These are phyloP conservation scores for Epichloe hybrida DNA, from an alignment of 2,329 filamentous ascomycete genomes.

Conservation along the genomic window DNA sequence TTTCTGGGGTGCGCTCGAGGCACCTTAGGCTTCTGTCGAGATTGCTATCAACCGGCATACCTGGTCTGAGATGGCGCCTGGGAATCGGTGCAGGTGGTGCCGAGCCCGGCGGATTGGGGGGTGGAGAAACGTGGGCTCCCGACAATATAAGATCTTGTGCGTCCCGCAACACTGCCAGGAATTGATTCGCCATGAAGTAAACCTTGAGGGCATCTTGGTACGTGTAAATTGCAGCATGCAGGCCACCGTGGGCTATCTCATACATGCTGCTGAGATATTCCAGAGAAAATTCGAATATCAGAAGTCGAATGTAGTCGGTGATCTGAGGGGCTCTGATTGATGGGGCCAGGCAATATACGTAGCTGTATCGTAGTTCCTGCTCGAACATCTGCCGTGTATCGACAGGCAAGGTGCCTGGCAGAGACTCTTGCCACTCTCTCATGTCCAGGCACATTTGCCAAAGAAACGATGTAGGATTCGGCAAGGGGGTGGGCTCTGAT, in stretches of 20 bases:
- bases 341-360: conserved; percentile 77
- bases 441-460: conserved; percentile 66
- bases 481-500: conserved; percentile 55
- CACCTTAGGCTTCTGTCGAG: conserved; percentile 42
- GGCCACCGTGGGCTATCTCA: conserved; percentile 46
- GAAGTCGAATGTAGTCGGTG: conserved; percentile 59
- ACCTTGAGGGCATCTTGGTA: conserved; percentile 80
- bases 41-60: conserved; percentile 31
- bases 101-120: conserved; percentile 31
- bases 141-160: conserved; percentile 43
- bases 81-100: conserved; percentile 41
- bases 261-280: conserved; percentile 68
- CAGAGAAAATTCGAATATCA: conserved; percentile 78
- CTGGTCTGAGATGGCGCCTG: conserved; percentile 22
- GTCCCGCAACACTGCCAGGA: conserved; percentile 46
- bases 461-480: conserved; percentile 56
- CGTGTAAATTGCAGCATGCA: conserved; percentile 57
- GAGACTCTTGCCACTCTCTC: conserved; percentile 67
- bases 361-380: conserved; percentile 80
- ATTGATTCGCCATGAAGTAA: conserved; percentile 58
- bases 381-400: conserved; percentile 67
- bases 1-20: conserved; percentile 39
- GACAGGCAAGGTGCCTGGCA: conserved; percentile 51
- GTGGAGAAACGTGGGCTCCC: conserved; percentile 31
- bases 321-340: conserved; percentile 60